These are phyloP conservation scores for Nitzschia sp. DNA, from an alignment of 108 stramenopile species.

Conservation along the genomic window DNA sequence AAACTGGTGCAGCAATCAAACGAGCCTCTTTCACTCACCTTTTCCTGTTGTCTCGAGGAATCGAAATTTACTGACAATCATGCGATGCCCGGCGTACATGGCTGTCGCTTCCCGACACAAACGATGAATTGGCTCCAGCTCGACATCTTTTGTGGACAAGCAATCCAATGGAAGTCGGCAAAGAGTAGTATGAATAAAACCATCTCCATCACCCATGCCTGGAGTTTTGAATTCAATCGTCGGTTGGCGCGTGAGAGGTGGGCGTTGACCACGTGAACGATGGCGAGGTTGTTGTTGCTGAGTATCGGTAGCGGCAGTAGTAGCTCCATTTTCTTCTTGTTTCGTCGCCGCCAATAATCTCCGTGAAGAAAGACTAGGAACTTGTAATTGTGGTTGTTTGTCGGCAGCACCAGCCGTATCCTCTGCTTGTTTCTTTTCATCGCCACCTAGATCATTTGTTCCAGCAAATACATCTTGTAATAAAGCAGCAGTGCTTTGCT, in stretches of 20 bases:
- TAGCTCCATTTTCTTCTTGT: background rate
- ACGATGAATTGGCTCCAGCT: slow-evolving; percentile 52
- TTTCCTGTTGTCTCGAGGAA: slow-evolving; percentile 60
- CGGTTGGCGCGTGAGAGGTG: slow-evolving; percentile 22
- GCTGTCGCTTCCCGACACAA: slow-evolving; percentile 62
- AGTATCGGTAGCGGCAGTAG: background rate
- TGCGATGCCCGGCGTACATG: slow-evolving; percentile 59
- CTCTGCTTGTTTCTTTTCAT: background rate
- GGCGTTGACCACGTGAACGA: background rate
- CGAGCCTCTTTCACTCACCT: too few species aligned
- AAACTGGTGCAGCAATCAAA: too few species aligned
- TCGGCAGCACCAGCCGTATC: background rate
- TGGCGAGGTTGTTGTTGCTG: slow-evolving; percentile 2
- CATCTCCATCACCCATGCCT: slow-evolving; percentile 55
- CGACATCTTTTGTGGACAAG: slow-evolving; percentile 47
- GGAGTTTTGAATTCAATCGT: slow-evolving; percentile 57
- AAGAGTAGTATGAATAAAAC: slow-evolving; percentile 68
- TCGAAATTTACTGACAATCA: slow-evolving; percentile 54
- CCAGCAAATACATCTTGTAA: background rate
- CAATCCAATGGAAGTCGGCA: slow-evolving; percentile 60
- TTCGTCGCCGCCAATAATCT: background rate
- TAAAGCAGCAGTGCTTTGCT: background rate
- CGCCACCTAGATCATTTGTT: background rate
- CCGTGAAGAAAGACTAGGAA: too few species aligned
- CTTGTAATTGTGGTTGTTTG: too few species aligned